Base-by-base conservation (phyloP, 305 asterid genomes). In the Rubia balearica region DNA sequence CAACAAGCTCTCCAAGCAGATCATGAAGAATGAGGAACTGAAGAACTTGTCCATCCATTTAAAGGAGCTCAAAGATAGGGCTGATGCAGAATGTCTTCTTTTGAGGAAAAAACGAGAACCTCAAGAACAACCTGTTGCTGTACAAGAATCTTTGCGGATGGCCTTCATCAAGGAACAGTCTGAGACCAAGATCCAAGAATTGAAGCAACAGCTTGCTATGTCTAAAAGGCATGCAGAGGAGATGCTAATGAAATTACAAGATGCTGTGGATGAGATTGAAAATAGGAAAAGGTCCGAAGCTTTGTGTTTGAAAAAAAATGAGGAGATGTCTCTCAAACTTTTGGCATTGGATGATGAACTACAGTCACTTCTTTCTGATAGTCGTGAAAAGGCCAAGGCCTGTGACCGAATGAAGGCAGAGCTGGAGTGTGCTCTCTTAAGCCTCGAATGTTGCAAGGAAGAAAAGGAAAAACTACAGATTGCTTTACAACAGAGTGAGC, bases 401-500 rank as follows among this genome's bases (percentile, higher is more conserved):
- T 90, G 80, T 76, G 99, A 95, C 73, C 74, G 94, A 41, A 73
- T 81, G 76, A 84, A 84, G 79, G 90, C 96, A 61, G 98, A 92
- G 83, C 82, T 92, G 82, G 99, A 95, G 77, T 95, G 97, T 77
- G 96, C 98, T 17, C 69, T 83, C 22, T 87, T 92, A 67, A 92
- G 97, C 87, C 84, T 92, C 43, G 99, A 92, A 82, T 95, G 99
- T 74, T 95, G 98, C 84, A 95, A 84, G 89, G 99, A 95, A 87
- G 99, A 95, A 76, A 89, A 89, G 78, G 98, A 86, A 75, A 92
- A 87, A 77, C 84, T 90, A 55, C 87, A 77, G 73, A 78, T 79
- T 74, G 83, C 85, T 67, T 75, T 91, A 74, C 82, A 53, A 69
- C 91, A 87, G 73, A 80, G 81, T 56, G 90, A 82, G 82, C 79